Evolutionary conservation across 805 yeast species (phyloP).

Genomic region (Grigorovia humatica): DNA sequence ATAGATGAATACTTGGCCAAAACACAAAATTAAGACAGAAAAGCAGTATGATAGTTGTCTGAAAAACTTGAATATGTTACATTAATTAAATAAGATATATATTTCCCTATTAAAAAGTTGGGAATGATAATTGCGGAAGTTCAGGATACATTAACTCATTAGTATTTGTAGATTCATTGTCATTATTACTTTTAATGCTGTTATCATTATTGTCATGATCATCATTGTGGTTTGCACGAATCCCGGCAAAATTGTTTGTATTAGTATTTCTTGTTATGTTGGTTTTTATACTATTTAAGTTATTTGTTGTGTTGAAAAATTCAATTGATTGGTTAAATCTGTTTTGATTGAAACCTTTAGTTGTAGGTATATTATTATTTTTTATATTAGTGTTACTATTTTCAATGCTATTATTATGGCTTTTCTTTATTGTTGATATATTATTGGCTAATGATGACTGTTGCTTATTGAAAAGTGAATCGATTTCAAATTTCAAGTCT

Average conservation of each 20-base stretch:
- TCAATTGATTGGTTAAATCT: conserved; percentile 20
- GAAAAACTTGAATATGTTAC: background rate
- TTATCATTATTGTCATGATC: background rate
- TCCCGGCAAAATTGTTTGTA: background rate
- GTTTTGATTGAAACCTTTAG: conserved; percentile 20
- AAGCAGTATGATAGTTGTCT: no score
- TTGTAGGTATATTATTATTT: conserved; percentile 5
- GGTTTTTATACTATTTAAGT: background rate
- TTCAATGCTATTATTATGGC: conserved; percentile 1
- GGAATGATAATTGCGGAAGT: conserved; percentile 17
- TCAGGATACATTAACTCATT: conserved; percentile 16
- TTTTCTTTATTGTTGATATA: conserved; percentile 11
- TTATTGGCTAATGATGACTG: conserved; percentile 20
- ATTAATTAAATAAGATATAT: background rate
- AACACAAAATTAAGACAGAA: background rate
- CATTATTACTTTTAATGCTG: background rate
- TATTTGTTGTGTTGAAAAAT: conserved; percentile 5
- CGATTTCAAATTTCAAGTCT: conserved; percentile 19
- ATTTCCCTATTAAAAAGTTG: conserved; percentile 8
- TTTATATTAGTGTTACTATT: background rate
- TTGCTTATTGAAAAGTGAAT: conserved; percentile 13
- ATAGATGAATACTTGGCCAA: background rate
- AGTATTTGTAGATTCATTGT: background rate
- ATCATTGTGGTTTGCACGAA: background rate
- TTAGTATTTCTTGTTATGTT: background rate